Evolutionary conservation across 2,329 filamentous ascomycete species (phyloP).

Genomic region (Fulvia fulva): DNA sequence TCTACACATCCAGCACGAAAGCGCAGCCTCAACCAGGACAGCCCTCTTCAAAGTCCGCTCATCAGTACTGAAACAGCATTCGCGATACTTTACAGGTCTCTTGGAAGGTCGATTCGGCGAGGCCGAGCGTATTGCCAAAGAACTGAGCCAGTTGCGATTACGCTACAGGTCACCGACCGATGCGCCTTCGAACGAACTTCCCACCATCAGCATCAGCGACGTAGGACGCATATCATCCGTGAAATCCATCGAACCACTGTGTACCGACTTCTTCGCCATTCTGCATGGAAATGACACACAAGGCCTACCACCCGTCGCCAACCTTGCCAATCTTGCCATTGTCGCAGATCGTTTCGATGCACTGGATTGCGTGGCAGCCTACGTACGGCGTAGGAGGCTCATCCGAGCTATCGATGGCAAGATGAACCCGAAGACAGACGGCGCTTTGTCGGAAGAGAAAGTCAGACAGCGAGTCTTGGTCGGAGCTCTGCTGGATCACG

Average conservation of each 20-base stretch:
- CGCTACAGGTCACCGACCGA: slow-evolving; percentile 45
- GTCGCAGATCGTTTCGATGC: slow-evolving; percentile 73
- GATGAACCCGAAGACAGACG: slow-evolving; percentile 38
- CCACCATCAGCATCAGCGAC: slow-evolving; percentile 60
- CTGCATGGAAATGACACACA: slow-evolving; percentile 56
- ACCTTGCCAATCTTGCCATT: slow-evolving; percentile 64
- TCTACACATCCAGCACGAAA: slow-evolving; percentile 63
- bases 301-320: slow-evolving; percentile 50
- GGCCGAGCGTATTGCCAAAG: slow-evolving; percentile 51
- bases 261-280: slow-evolving; percentile 64
- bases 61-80: slow-evolving; percentile 55
- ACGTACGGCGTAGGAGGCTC: slow-evolving; percentile 47
- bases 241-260: slow-evolving; percentile 48
- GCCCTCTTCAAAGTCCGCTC: slow-evolving; percentile 63
- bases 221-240: slow-evolving; percentile 66
- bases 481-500: slow-evolving; percentile 61
- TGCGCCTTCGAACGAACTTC: slow-evolving; percentile 50
- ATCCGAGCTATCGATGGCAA: slow-evolving; percentile 42
- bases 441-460: slow-evolving; percentile 55
- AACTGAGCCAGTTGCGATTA: slow-evolving; percentile 49
- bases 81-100: slow-evolving; percentile 66
- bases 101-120: slow-evolving; percentile 63
- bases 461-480: slow-evolving; percentile 67
- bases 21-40: slow-evolving; percentile 48
- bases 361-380: slow-evolving; percentile 51